These are phyloP conservation scores for Rutstroemia sp. DNA, from an alignment of 2,329 filamentous ascomycete species.

Conservation along the genomic window DNA sequence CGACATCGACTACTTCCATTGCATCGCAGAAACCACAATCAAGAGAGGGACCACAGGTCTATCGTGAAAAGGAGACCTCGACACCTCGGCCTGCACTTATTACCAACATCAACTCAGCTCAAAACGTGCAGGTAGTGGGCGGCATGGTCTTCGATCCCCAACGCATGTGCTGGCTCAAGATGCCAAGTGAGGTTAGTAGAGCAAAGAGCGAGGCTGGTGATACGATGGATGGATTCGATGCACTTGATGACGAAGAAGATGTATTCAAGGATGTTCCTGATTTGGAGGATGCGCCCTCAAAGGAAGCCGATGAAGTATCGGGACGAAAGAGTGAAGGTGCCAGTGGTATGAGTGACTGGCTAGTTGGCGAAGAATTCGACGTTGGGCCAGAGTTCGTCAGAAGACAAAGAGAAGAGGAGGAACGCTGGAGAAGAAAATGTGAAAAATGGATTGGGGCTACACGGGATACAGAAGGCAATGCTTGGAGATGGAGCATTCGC, in stretches of 20 bases:
- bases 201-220: conserved; percentile 44
- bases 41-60: conserved; percentile 40
- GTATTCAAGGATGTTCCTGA: conserved; percentile 94
- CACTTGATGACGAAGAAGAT: conserved; percentile 80
- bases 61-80: conserved; percentile 48
- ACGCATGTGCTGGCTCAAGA: conserved; percentile 95
- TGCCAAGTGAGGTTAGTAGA: conserved; percentile 40
- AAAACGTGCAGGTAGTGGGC: conserved; percentile 89
- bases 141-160: conserved; percentile 98
- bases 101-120: conserved; percentile 75
- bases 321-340: conserved; percentile 46
- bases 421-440: conserved; percentile 82
- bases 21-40: conserved; percentile 39
- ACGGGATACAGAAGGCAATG: conserved; percentile 43
- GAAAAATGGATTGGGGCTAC: conserved; percentile 68
- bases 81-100: conserved; percentile 74
- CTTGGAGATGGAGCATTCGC: conserved; percentile 73
- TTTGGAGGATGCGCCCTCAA: conserved; percentile 55
- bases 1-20: conserved; percentile 44
- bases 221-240: conserved; percentile 57
- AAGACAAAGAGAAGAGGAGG: conserved; percentile 84
- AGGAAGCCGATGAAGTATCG: conserved; percentile 37
- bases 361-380: conserved; percentile 94
- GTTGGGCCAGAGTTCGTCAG: conserved; percentile 90
- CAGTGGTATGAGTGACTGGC: conserved; percentile 56